Conservation (phyloP, 768 basidiomycete genomes). For the Amanita muscaria region DNA sequence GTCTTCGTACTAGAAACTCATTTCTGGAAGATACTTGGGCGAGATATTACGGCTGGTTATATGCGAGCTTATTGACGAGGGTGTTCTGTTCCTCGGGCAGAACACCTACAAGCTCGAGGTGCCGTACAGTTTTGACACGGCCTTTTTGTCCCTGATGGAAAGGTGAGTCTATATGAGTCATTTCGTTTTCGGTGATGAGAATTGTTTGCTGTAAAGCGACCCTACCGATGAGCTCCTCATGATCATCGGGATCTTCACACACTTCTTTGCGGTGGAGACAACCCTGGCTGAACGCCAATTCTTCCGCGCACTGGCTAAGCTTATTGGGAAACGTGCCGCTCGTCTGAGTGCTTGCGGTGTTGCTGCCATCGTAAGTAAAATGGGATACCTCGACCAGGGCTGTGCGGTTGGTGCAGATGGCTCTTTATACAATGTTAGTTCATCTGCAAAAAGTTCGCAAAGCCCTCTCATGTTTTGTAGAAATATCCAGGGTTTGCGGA, state of each 20-base stretch:
- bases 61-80: constrained; percentile 92
- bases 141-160: constrained; percentile 96
- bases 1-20: constrained; percentile 69
- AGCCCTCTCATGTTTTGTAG: constrained; percentile 31
- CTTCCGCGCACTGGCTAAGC: constrained; percentile 87
- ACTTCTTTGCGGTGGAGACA: constrained; percentile 95
- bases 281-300: constrained; percentile 95
- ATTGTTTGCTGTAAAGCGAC: constrained; percentile 49
- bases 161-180: constrained; percentile 36
- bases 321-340: constrained; percentile 86
- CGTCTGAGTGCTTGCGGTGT: constrained; percentile 92
- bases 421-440: constrained; percentile 81
- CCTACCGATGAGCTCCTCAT: constrained; percentile 94
- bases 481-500: constrained; percentile 98
- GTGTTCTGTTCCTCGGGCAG: constrained; percentile 95
- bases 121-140: constrained; percentile 90
- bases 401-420: constrained; percentile 91
- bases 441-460: no score
- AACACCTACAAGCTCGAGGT: constrained; percentile 98
- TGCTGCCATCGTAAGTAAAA: constrained; percentile 92
- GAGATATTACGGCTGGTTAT: constrained; percentile 94
- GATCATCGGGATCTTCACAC: constrained; percentile 93
- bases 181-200: neutral
- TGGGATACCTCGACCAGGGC: constrained; percentile 86
- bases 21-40: constrained; percentile 91